Base-by-base conservation (phyloP, 2,329 filamentous ascomycete species). In the Penicillium verrucosum region DNA sequence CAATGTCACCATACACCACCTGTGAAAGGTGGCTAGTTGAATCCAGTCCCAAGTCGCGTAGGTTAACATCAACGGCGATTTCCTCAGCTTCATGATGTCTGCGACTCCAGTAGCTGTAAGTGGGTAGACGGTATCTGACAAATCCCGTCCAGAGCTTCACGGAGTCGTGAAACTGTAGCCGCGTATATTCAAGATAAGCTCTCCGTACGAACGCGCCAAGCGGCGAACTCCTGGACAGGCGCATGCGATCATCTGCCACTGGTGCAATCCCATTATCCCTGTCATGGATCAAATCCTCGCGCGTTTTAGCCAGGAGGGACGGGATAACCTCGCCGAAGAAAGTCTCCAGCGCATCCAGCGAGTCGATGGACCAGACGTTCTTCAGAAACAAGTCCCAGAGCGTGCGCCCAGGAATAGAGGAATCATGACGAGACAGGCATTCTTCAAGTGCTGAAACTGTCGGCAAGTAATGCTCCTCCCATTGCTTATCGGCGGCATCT, bases 361-460 rank as follows among this genome's bases (percentile, higher is more conserved):
- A 93, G 68, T 92, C 86, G 62, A 97, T 85, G 16, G 82, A 81
- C 93, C 94, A 97, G 25, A 97, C 78, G 60, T 86, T 88, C 54
- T 85, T 83, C 12, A 97, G 81, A 55, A 97, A 90, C 2, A 89
- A 78, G 69, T 97, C 92, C 85, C 92, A 94, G n/a, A 97, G 76
- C n/a, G 84, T 88, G 46, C 89, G 83, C 3, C 91, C 91, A 0
- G 91, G 89, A 55, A 90, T 76, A 9, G 73, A 79, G 1, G 82
- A 83, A 12, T 74, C 66, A 59, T 77, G 78, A 34, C 59, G 53
- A 23, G 75, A 73, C 5, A 82, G 73, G 4, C 77, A 73, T 60
- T 77, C 68, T 63, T 83, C 78, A 50, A 85, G 77, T 53, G 77
- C 77, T 23, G 71, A 58, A 41, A 80, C 75, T n/a, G 73, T 68